Conservation (phyloP, 139 green algal species). For the Coccomyxa sp. region DNA sequence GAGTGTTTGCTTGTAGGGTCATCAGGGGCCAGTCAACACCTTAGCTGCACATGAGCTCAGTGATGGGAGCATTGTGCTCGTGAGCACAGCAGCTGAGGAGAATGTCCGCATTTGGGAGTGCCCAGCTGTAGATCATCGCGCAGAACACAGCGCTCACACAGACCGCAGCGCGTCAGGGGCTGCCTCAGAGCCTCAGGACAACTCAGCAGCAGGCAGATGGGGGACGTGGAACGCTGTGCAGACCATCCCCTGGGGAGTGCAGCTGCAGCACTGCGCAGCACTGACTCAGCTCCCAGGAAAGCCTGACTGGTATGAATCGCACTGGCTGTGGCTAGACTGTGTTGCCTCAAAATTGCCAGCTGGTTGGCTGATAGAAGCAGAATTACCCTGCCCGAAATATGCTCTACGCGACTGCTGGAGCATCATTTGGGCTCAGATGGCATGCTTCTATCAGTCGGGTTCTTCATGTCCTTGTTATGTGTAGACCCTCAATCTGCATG, state of each 20-base stretch:
- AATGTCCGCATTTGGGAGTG: background rate
- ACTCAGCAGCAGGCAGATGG: background rate
- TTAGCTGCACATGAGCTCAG: conserved; percentile 31
- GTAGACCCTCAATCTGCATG: no score
- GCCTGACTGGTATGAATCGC: conserved; percentile 30
- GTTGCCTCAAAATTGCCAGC: background rate
- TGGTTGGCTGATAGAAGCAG: background rate
- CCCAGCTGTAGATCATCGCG: background rate
- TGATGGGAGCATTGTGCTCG: conserved; percentile 1
- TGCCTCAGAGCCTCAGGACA: background rate
- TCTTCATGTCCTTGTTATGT: no score
- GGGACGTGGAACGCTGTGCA: conserved; percentile 34
- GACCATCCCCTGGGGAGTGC: conserved; percentile 34
- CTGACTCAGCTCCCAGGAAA: conserved; percentile 40
- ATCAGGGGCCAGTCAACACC: conserved; percentile 46
- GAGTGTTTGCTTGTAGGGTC: conserved; percentile 18
- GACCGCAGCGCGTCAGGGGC: background rate
- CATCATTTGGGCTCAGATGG: background rate
- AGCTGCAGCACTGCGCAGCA: conserved; percentile 59
- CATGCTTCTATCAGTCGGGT: background rate
- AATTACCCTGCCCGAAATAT: background rate
- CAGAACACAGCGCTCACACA: background rate
- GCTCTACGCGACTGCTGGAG: background rate
- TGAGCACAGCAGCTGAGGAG: background rate
- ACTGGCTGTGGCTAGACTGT: background rate